Evolutionary conservation across 192 early-diverging fungal species (phyloP), one percentile per base, ranked within the genome.

Genomic region (Rhizoclosmatium globosum): DNA sequence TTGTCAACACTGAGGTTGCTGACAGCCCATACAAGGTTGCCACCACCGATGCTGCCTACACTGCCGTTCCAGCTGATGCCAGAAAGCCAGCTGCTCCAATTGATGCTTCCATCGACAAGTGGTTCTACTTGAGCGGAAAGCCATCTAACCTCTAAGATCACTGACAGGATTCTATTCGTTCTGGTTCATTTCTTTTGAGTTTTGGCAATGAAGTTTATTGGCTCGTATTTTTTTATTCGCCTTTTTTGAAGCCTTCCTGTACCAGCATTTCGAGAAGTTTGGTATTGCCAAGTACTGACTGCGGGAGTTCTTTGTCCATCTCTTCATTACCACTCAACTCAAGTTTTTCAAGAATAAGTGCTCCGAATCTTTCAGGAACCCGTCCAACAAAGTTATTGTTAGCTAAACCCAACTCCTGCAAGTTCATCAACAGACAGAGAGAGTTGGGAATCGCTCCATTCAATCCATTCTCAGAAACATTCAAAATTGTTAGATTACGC

Each of bases 51-150:
- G 91, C 89, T 23, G 79, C 85, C 56, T 87, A 90, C 81, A 82
- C 83, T 79, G 89, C 79, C 90, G 89, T 84, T 79, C 92, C 82
- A 81, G 74, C 79, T 50, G 78, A 79, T 15, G 56, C 85, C 58
- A 74, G 79, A 74, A 77, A 89, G 81, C 85, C 89, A 79, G 80
- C 87, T 76, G 90, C 87, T 46, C 87, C 94, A 58, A 93, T 96
- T 83, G 94, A 95, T 76, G 86, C 93, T 43, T 95, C 94, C 61
- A 77, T 99, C 80, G 95, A 96, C 92, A 99, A 99, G 92, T 99
- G 97, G 97, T 99, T 97, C 92, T 99, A 94, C 89, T 94, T 99
- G 79, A 93, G 93, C 44, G 96, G 92, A 68, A 79, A 83, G 70
- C 82, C 86, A 58, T 73, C 79, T 39, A 87, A 79, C 72, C 74